phyloP scores from a whole-genome alignment of 495 filamentous ascomycete species.

The Glarea lozoyensis region DNA sequence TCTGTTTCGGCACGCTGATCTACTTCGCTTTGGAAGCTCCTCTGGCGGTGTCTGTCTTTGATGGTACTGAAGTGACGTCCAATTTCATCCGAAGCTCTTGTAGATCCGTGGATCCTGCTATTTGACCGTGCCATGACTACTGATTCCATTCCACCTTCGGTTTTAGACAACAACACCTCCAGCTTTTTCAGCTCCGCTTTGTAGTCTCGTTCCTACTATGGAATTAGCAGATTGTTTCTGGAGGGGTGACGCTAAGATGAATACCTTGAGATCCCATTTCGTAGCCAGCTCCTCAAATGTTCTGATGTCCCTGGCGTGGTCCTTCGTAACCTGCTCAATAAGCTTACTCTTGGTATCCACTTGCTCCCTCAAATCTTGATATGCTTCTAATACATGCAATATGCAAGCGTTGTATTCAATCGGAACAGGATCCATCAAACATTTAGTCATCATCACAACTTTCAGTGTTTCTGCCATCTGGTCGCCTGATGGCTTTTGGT shows the following conservation, averaged over 20 bases:
- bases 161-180: conserved; percentile 35
- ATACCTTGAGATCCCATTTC: conserved; percentile 13
- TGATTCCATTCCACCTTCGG: conserved; percentile 35
- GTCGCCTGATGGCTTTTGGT: conserved; percentile 18
- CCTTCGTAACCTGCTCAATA: conserved; percentile 13
- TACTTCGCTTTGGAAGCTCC: not conserved
- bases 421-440: conserved; percentile 9
- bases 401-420: conserved; percentile 17
- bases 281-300: conserved; percentile 11
- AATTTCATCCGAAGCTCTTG: conserved; percentile 1
- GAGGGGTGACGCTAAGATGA: too few relatives aligned
- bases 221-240: too few relatives aligned
- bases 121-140: conserved; percentile 35
- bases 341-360: conserved; percentile 6
- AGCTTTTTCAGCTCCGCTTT: conserved; percentile 39
- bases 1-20: not conserved
- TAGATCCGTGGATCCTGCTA: conserved; percentile 22
- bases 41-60: not conserved
- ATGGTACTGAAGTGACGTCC: conserved; percentile 3
- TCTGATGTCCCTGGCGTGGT: conserved; percentile 12
- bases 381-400: conserved; percentile 18
- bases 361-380: conserved; percentile 13
- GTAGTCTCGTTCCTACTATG: conserved; percentile 26
- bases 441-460: conserved; percentile 21
- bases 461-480: conserved; percentile 19